phyloP scores from a whole-genome alignment of 116 monocot species.

The Cymodocea nodosa region DNA sequence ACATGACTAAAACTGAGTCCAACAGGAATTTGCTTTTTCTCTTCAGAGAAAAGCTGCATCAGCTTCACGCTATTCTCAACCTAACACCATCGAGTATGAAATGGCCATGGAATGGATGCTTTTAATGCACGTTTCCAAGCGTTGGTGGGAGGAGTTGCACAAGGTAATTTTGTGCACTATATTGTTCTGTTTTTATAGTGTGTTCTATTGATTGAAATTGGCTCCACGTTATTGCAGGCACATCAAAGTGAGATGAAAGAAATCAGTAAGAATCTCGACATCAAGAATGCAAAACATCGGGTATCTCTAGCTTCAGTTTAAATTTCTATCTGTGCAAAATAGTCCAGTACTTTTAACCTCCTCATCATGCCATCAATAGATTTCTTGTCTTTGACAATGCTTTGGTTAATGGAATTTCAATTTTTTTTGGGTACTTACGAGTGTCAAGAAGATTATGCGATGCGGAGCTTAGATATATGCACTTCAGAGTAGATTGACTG shows the following conservation, averaged over 20 bases:
- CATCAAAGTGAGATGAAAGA: background rate
- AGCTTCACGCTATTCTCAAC: constrained; percentile 75
- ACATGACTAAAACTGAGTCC: background rate
- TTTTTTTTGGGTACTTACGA: too few species aligned
- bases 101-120: constrained; percentile 72
- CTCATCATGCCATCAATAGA: too few species aligned
- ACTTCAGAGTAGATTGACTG: too few species aligned
- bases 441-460: too few species aligned
- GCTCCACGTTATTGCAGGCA: background rate
- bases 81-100: constrained; percentile 81
- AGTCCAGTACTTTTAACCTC: too few species aligned
- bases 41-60: constrained; percentile 61
- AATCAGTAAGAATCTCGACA: background rate
- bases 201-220: background rate
- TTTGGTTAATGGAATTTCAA: too few species aligned
- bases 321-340: too few species aligned
- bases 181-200: background rate
- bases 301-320: too few species aligned
- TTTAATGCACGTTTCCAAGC: constrained; percentile 18
- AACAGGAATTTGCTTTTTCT: background rate
- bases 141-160: constrained; percentile 17
- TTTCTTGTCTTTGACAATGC: too few species aligned
- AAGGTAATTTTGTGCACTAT: constrained; percentile 17
- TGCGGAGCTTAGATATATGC: too few species aligned
- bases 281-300: background rate